A percentile compares a stretch with the other conserved stretches of the same genome.
phyloP scores from a whole-genome alignment of 345 rosid species.

The Sisymbrium altissimum region DNA sequence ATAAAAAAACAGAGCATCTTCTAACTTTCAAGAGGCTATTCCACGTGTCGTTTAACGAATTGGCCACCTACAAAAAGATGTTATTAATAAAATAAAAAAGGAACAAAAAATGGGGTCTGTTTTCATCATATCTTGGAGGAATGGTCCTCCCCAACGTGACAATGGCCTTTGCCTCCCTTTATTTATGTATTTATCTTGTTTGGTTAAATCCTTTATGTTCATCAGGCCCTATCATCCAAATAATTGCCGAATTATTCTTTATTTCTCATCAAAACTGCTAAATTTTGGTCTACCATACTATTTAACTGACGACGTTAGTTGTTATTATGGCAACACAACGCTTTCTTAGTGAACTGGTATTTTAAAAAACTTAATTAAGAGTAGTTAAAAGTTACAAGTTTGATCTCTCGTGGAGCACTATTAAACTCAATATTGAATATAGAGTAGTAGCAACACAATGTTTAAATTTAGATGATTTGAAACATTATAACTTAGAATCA shows the following conservation, averaged over 20 bases:
- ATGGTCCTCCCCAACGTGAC: conserved; percentile 25
- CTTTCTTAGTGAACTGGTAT: background rate
- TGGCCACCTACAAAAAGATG: conserved; percentile 20
- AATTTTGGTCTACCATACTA: background rate
- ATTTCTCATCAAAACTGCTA: background rate
- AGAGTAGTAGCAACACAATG: background rate
- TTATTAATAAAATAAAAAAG: background rate
- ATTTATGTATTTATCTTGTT: background rate
- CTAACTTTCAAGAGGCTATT: background rate
- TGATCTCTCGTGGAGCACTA: background rate
- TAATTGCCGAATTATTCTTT: background rate
- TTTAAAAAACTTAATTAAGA: background rate
- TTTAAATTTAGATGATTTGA: background rate
- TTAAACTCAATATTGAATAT: background rate
- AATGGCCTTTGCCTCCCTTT: conserved; percentile 10
- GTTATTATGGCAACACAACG: background rate
- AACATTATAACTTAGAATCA: no score
- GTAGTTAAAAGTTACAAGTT: background rate
- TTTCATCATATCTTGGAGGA: conserved; percentile 25
- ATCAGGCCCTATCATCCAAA: background rate
- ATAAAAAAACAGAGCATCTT: conserved; percentile 25
- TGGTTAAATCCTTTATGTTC: background rate
- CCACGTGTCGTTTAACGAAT: conserved; percentile 4
- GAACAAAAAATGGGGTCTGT: background rate
- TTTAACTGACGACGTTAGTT: background rate